These are phyloP conservation scores for Fusarium staphyleae DNA, from an alignment of 2,329 filamentous ascomycete species.

Conservation along the genomic window DNA sequence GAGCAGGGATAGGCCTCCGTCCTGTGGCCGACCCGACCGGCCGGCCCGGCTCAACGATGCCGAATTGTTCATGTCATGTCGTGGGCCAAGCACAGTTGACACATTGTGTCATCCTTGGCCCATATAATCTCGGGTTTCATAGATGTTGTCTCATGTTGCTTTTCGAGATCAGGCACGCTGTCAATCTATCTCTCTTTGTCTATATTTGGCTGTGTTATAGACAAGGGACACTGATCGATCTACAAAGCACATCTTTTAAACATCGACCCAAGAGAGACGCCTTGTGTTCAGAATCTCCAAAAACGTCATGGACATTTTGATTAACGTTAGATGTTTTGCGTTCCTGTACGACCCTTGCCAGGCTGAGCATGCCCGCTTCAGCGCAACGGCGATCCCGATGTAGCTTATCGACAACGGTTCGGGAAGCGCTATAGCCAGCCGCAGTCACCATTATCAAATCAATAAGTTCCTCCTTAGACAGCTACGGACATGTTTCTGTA, in stretches of 20 bases:
- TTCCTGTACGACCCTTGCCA: slow-evolving; percentile 28
- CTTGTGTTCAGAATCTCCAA: slow-evolving; percentile 11
- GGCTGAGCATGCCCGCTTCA: slow-evolving; percentile 29
- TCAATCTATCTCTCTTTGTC: not conserved
- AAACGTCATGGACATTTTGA: slow-evolving; percentile 14
- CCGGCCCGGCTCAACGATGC: slow-evolving; percentile 21
- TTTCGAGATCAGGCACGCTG: slow-evolving; percentile 1
- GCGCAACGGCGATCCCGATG: slow-evolving; percentile 39
- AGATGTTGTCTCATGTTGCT: not conserved
- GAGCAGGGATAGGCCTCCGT: slow-evolving; percentile 23
- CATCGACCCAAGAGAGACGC: slow-evolving; percentile 2
- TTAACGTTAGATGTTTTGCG: not conserved
- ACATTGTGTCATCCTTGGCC: slow-evolving; percentile 18
- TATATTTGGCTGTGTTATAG: slow-evolving; percentile 1
- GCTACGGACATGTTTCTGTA: not conserved
- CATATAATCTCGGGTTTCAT: slow-evolving; percentile 11
- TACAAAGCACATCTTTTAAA: not conserved
- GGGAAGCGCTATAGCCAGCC: slow-evolving; percentile 3
- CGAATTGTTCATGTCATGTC: slow-evolving; percentile 8
- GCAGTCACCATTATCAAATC: slow-evolving; percentile 4
- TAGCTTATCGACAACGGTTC: slow-evolving; percentile 16
- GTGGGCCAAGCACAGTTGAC: slow-evolving; percentile 5
- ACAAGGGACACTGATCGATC: slow-evolving; percentile 5
- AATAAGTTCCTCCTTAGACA: not conserved
- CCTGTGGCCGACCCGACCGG: slow-evolving; percentile 16